Evolutionary conservation across 768 basidiomycete genomes (phyloP).

Genomic region (Mycena chlorophos): DNA sequence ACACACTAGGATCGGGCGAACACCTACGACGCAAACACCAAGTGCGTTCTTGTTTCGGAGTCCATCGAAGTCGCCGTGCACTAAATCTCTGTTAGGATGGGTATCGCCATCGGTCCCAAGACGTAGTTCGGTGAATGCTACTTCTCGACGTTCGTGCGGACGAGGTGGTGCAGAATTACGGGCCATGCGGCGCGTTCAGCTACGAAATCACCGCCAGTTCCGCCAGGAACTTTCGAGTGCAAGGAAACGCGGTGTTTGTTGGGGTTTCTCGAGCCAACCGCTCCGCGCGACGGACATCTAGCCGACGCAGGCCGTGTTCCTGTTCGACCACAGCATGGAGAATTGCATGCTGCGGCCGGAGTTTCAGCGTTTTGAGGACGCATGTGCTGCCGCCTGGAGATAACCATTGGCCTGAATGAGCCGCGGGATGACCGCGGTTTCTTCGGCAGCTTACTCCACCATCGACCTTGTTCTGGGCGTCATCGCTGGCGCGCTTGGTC

Average conservation of each 20-base stretch:
- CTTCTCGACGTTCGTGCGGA: conserved; percentile 49
- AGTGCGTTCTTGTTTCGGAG: conserved; percentile 50
- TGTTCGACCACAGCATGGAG: conserved; percentile 50
- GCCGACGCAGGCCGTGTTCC: conserved; percentile 59
- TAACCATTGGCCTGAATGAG: conserved; percentile 72
- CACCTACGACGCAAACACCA: conserved; percentile 61
- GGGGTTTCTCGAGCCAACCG: conserved; percentile 70
- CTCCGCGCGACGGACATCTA: conserved; percentile 44
- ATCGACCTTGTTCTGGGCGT: conserved; percentile 56
- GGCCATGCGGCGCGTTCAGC: conserved; percentile 66
- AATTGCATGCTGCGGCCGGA: conserved; percentile 49
- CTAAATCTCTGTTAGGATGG: conserved; percentile 53
- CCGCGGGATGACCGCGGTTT: conserved; percentile 43
- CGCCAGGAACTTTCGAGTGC: conserved; percentile 65
- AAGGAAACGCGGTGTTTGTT: conserved; percentile 60
- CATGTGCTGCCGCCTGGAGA: conserved; percentile 66
- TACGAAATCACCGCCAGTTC: conserved; percentile 71
- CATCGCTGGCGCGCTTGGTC: conserved; percentile 43
- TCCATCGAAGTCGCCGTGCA: background rate
- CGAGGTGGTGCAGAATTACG: conserved; percentile 58
- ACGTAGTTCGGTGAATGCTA: conserved; percentile 70
- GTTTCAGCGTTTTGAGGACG: conserved; percentile 54
- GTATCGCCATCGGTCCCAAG: conserved; percentile 76
- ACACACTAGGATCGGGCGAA: conserved; percentile 56
- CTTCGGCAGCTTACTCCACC: conserved; percentile 30